Evolutionary conservation across 2,329 filamentous ascomycete genomes (phyloP).

Genomic region (Aspergillus chevalieri): DNA sequence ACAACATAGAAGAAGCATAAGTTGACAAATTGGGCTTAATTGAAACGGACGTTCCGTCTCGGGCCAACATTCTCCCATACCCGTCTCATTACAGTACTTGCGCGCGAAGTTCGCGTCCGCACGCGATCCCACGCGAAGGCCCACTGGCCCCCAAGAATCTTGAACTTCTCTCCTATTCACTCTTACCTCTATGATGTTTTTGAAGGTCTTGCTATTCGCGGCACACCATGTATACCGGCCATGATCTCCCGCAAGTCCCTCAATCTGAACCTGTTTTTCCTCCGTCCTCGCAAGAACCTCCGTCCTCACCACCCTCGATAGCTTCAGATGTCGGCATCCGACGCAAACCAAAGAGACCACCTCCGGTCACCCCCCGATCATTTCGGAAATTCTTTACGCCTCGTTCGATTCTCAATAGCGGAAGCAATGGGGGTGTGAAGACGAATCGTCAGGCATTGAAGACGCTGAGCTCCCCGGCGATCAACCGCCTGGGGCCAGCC

Average conservation of each 20-base stretch:
- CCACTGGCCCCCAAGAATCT: neutral
- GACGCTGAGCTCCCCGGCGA: constrained; percentile 38
- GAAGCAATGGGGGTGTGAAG: constrained; percentile 29
- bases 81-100: too few relatives aligned
- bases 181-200: constrained; percentile 15
- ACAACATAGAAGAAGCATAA: too few relatives aligned
- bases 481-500: constrained; percentile 38
- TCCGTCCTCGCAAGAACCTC: constrained; percentile 28
- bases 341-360: constrained; percentile 39
- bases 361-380: constrained; percentile 46
- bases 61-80: too few relatives aligned
- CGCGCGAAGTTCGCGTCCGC: too few relatives aligned
- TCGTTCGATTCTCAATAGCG: constrained; percentile 34
- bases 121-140: too few relatives aligned
- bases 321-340: constrained; percentile 31
- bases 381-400: constrained; percentile 49
- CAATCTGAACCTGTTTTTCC: constrained; percentile 30
- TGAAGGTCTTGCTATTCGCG: constrained; percentile 11
- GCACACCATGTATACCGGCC: constrained; percentile 26
- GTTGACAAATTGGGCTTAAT: too few relatives aligned
- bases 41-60: too few relatives aligned
- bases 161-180: constrained; percentile 1
- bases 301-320: constrained; percentile 39
- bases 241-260: constrained; percentile 28
- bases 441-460: constrained; percentile 41